Conservation (phyloP, 305 asterid species). For the Plantago lanceolata region DNA sequence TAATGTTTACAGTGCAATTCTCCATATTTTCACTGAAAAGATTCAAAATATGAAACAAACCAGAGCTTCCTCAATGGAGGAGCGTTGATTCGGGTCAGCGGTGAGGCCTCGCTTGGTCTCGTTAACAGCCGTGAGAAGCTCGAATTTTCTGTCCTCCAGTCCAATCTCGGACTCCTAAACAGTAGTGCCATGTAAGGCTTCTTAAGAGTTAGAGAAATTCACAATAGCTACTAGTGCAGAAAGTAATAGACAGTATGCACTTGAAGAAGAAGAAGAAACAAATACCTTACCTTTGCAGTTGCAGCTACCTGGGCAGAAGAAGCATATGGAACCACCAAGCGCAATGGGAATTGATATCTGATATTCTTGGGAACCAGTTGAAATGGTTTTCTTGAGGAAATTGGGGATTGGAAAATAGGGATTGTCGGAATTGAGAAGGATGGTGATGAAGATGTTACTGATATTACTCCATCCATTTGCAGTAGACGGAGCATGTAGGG, state of each 20-base stretch:
- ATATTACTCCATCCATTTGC: slow-evolving; percentile 20
- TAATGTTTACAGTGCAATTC: neutral
- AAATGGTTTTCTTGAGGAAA: slow-evolving; percentile 13
- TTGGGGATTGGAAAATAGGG: slow-evolving; percentile 9
- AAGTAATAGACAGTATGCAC: no score
- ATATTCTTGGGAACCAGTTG: slow-evolving; percentile 3
- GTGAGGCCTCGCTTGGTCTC: slow-evolving; percentile 74
- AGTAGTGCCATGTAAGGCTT: no score
- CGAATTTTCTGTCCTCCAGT: slow-evolving; percentile 54
- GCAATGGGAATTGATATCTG: neutral
- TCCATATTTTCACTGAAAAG: neutral
- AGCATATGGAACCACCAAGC: neutral
- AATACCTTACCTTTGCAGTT: neutral
- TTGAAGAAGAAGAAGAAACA: no score
- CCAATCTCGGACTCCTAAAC: slow-evolving; percentile 40
- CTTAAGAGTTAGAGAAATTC: no score
- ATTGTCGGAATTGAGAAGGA: slow-evolving; percentile 18
- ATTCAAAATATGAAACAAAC: slow-evolving; percentile 26
- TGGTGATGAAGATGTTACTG: slow-evolving; percentile 3
- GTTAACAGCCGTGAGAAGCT: slow-evolving; percentile 54
- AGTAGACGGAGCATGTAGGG: neutral
- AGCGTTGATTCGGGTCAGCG: slow-evolving; percentile 59
- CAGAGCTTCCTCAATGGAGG: slow-evolving; percentile 68
- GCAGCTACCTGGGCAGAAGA: neutral
- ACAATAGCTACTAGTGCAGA: no score